Base-by-base conservation (phyloP, 176 grass and related monocot species). In the Dendrocalamus sinicus region DNA sequence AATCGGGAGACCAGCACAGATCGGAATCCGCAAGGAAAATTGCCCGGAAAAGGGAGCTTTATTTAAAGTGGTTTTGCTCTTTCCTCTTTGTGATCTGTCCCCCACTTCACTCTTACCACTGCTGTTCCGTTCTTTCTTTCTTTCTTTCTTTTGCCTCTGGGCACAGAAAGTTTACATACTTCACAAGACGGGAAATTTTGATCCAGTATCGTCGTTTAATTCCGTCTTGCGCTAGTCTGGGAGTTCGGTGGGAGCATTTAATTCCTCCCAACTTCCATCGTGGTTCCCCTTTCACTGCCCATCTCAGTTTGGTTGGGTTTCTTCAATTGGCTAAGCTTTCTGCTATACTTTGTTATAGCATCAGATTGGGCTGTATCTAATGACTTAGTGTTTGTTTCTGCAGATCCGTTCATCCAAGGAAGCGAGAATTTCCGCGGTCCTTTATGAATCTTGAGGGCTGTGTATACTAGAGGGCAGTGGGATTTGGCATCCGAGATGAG, bases 401-500 rank as follows among this genome's bases (percentile, higher is more conserved):
- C 72, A 91, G 86, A 81, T 76, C 81, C 15, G 20, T 39, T 64
- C 78, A 54, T 40, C 64, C 12, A 76, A 60, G 26, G 58, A 19
- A 26, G 13, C 47, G 35, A 84, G 59, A 63, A 63, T 80, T 83
- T 41, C 2, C 0, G 55, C 15, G 9, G 37, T 22, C 75, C 51
- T 88, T 48, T 76, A 84, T 92, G 84, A 90, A 72, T 80, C 65
- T 61, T 59, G 35, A 58, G 75, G 70, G 48, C 46, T 76, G 44
- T 76, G 46, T 54, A 81, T 79, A 48, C 50, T 86, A 90, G 69
- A 70, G 28, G 43, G 86, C 75, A 90, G 76, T 68, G 81, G 71
- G 79, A 86, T 24, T 51, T 78, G 41, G 67, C 61, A 81, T 77
- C 73, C 76, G 82, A 81, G 62, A 99, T 94, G 93, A 96, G 93